A percentile compares a stretch with the other conserved stretches of the same genome.
Evolutionary conservation across 139 green algal genomes (phyloP).

Genomic region (Spirogloea muscicola): DNA sequence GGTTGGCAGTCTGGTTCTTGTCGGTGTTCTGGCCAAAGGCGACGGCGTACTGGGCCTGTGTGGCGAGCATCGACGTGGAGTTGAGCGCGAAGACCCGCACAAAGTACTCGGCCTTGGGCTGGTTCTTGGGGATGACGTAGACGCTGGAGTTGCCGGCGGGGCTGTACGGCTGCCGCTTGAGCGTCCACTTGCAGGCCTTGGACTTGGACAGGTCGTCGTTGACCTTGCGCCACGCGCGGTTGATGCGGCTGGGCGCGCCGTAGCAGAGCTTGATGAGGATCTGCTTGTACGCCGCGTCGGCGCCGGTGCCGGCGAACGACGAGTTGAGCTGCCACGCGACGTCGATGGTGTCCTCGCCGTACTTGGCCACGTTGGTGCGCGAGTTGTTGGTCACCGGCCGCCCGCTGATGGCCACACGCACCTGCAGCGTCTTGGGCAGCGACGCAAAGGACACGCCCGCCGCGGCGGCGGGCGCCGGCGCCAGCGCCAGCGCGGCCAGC

Average conservation of each 20-base stretch:
- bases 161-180: background rate
- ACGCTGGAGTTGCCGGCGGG: background rate
- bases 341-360: background rate
- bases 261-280: conserved; percentile 5
- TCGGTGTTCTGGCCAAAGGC: conserved; percentile 4
- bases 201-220: background rate
- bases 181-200: conserved; percentile 2
- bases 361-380: background rate
- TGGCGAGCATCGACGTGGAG: background rate
- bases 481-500: no score
- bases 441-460: no score
- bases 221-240: background rate
- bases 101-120: background rate
- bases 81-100: background rate
- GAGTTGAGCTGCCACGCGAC: background rate
- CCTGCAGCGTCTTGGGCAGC: no score
- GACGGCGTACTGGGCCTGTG: background rate
- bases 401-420: no score
- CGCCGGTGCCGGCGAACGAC: background rate
- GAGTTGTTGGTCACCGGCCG: no score
- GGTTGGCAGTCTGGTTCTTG: no score
- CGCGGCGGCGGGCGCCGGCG: no score
- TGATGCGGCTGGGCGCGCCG: background rate
- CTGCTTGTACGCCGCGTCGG: conserved; percentile 6
- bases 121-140: background rate